Evolutionary conservation across 2,329 filamentous ascomycete genomes (phyloP).

Genomic region (Lachnellula cervina): DNA sequence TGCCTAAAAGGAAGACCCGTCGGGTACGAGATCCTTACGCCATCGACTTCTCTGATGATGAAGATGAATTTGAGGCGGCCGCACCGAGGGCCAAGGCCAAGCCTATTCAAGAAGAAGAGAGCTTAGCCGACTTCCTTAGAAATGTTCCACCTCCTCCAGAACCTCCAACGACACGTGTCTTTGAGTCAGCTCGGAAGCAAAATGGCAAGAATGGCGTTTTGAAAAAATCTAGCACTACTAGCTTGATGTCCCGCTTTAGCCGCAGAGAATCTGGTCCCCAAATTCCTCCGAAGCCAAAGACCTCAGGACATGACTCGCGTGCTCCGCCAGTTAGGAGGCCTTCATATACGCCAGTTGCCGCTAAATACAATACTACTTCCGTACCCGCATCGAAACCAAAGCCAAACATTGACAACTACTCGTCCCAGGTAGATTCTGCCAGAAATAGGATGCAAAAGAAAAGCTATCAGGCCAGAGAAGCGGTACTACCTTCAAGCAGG

Average conservation of each 20-base stretch:
- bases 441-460: slow-evolving; percentile 41
- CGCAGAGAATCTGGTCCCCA: slow-evolving; percentile 32
- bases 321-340: slow-evolving; percentile 25
- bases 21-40: slow-evolving; percentile 86
- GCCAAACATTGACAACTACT: slow-evolving; percentile 19
- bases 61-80: slow-evolving; percentile 30
- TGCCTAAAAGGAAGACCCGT: slow-evolving; percentile 69
- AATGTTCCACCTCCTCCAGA: slow-evolving; percentile 62
- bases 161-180: slow-evolving; percentile 30
- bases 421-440: slow-evolving; percentile 19
- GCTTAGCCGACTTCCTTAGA: slow-evolving; percentile 67
- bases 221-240: slow-evolving; percentile 61
- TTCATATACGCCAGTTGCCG: slow-evolving; percentile 26
- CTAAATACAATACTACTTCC: slow-evolving; percentile 50
- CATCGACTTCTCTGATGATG: slow-evolving; percentile 65
- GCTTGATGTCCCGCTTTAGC: slow-evolving; percentile 56
- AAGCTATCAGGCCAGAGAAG: slow-evolving; percentile 39
- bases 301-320: slow-evolving; percentile 26
- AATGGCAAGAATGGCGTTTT: slow-evolving; percentile 39
- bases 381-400: slow-evolving; percentile 41
- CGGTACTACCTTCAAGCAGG: slow-evolving; percentile 22
- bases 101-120: slow-evolving; percentile 42
- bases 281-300: slow-evolving; percentile 32
- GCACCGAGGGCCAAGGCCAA: slow-evolving; percentile 17
- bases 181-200: slow-evolving; percentile 14